These are phyloP conservation scores for Berberis thunbergii DNA, from an alignment of 164 flowering plant genomes.

Conservation along the genomic window DNA sequence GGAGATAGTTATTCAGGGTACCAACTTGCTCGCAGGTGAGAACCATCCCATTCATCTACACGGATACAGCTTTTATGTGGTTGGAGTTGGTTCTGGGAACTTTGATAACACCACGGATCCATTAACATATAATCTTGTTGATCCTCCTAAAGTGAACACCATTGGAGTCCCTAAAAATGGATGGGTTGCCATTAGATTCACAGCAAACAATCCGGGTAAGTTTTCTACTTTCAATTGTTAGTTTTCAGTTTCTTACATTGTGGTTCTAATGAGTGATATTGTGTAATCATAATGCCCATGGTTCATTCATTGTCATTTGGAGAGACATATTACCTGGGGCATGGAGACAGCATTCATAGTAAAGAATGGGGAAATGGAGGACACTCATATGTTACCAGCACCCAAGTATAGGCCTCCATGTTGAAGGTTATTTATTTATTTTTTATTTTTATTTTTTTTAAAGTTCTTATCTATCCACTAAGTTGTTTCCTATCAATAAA, in stretches of 20 bases:
- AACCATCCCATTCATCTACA: slow-evolving; percentile 75
- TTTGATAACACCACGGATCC: slow-evolving; percentile 26
- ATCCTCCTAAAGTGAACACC: slow-evolving; percentile 69
- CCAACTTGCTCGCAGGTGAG: slow-evolving; percentile 41
- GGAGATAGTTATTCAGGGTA: slow-evolving; percentile 70
- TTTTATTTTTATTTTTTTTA: too few relatives aligned
- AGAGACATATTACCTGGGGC: slow-evolving; percentile 64
- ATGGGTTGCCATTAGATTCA: slow-evolving; percentile 77
- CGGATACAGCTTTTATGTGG: slow-evolving; percentile 53
- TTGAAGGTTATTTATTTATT: slow-evolving; percentile 5
- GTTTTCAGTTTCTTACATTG: neutral
- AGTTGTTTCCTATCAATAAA: too few relatives aligned
- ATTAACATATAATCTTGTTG: slow-evolving; percentile 36
- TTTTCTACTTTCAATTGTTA: neutral
- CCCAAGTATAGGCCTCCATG: slow-evolving; percentile 33
- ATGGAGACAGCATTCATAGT: slow-evolving; percentile 47
- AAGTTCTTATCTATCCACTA: too few relatives aligned
- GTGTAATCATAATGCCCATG: slow-evolving; percentile 43
- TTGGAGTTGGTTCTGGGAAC: slow-evolving; percentile 81
- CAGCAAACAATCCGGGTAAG: slow-evolving; percentile 63
- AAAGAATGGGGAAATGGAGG: slow-evolving; percentile 54
- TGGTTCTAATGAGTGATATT: neutral
- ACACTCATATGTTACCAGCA: slow-evolving; percentile 54
- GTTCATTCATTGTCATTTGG: slow-evolving; percentile 77
- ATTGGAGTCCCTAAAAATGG: slow-evolving; percentile 74